Evolutionary conservation across 2,329 filamentous ascomycete genomes (phyloP).

Genomic region (Teratosphaeria gauchensis): DNA sequence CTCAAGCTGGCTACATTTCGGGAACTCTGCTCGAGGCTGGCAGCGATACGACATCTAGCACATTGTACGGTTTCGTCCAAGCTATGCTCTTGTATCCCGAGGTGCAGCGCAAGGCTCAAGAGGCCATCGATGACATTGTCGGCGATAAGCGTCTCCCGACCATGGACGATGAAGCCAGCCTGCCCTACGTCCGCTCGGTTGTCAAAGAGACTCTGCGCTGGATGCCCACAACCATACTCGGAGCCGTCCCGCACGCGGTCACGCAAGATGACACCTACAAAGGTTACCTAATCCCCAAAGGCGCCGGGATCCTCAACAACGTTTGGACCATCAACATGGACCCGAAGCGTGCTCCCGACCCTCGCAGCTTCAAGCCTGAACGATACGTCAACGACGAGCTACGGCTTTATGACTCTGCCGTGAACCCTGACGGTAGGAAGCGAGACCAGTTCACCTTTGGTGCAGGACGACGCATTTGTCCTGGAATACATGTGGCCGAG

Average conservation of each 20-base stretch:
- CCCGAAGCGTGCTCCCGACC: slow-evolving; percentile 10
- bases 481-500: slow-evolving; percentile 23
- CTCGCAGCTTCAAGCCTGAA: slow-evolving; percentile 34
- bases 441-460: slow-evolving; percentile 20
- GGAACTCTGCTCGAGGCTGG: slow-evolving; percentile 26
- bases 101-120: slow-evolving; percentile 10
- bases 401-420: slow-evolving; percentile 20
- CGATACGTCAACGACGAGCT: slow-evolving; percentile 24
- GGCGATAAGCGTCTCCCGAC: slow-evolving; percentile 36
- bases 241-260: slow-evolving; percentile 25
- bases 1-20: slow-evolving; percentile 24
- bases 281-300: slow-evolving; percentile 33
- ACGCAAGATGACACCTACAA: slow-evolving; percentile 28
- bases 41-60: slow-evolving; percentile 21
- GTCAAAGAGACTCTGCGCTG: slow-evolving; percentile 28
- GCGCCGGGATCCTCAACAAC: slow-evolving; percentile 27
- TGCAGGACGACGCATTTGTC: slow-evolving; percentile 22
- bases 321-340: slow-evolving; percentile 33
- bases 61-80: slow-evolving; percentile 21
- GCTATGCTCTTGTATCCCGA: slow-evolving; percentile 19
- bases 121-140: slow-evolving; percentile 27
- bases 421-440: slow-evolving; percentile 12
- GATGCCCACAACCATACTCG: slow-evolving; percentile 20
- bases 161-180: slow-evolving; percentile 21
- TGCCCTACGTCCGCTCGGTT: slow-evolving; percentile 23